Evolutionary conservation across 148 eudicot genomes (phyloP), one percentile per base, ranked within the genome.

Genomic region (Vaccinium macrocarpon): DNA sequence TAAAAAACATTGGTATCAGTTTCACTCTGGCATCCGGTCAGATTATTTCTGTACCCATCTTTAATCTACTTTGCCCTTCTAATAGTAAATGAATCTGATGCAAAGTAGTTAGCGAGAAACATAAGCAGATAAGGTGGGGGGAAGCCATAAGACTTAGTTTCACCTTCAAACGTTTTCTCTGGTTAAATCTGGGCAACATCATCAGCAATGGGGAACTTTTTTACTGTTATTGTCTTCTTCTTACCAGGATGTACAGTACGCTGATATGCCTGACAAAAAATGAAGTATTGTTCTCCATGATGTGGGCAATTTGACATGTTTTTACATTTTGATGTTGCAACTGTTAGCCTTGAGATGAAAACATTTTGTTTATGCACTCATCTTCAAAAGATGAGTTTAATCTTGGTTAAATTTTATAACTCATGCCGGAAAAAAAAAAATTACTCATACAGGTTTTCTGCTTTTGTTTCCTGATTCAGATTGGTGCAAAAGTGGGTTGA

Each of bases 401-500:
- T 35, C 48, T 32, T 27, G 81, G 8, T 56, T 57, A 38, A 14
- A 23, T 68, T 68, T 68, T 68, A 25, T 68, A 25, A 68, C 38
- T 78, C 51, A 29, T 52, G 46, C 46, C 46, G 46, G 6, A 0
- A 5, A 42, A 42, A 38, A 42, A 35, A 35, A 42, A 42, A 42
- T 27, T 68, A 68, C 38, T 78, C 51, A 29, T 27, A 49, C n/a
- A 51, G 57, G 48, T 50, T 76, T 76, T 29, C 74, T 74, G 23
- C 77, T 12, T 56, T 48, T 46, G 14, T 79, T 56, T 57, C n/a
- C 23, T 85, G 64, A 59, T 88, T 86, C 84, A 95, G 98, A 86
- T 87, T 96, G 91, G 90, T 92, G 88, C 99, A 91, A 85, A 93
- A 89, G 86, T 96, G 98, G 99, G 82, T 94, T 25, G 92, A 96